Conservation (phyloP, 106 monocot genomes). For the Xerophyta viscosa region DNA sequence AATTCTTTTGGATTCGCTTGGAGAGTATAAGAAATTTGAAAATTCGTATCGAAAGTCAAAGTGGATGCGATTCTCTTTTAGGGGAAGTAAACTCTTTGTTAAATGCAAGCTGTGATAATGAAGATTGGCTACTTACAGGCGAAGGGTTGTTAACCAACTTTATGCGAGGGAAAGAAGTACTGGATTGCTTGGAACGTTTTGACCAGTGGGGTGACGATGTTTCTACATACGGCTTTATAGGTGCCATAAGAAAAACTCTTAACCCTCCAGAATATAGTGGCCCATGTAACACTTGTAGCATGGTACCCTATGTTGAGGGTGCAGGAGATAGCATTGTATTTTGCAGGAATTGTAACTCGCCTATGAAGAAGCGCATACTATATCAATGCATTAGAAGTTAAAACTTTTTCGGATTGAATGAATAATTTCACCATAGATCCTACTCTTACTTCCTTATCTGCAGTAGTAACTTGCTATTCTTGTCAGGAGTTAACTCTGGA, state of each 20-base stretch:
- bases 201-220: slow-evolving; percentile 10
- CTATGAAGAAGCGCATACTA: slow-evolving; percentile 14
- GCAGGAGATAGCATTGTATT: slow-evolving; percentile 1
- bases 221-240: slow-evolving; percentile 11
- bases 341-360: slow-evolving; percentile 11
- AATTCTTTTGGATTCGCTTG: slow-evolving; percentile 17
- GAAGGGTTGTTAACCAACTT: slow-evolving; percentile 7
- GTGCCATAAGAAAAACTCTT: slow-evolving; percentile 9
- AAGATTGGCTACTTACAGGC: slow-evolving; percentile 17
- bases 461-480: no score
- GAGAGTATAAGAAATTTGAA: slow-evolving; percentile 19
- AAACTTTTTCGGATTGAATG: no score
- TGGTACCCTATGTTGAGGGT: slow-evolving; percentile 11
- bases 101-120: background rate
- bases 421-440: no score
- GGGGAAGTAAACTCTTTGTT: slow-evolving; percentile 12
- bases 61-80: slow-evolving; percentile 12
- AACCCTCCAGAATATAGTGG: slow-evolving; percentile 1
- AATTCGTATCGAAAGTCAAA: slow-evolving; percentile 2
- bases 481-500: no score
- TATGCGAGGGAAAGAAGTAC: slow-evolving; percentile 9
- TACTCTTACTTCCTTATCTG: no score
- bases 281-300: slow-evolving; percentile 1
- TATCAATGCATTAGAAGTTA: slow-evolving; percentile 31
- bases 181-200: slow-evolving; percentile 15